Base-by-base conservation (phyloP, 2,329 filamentous ascomycete species). In the Alternaria angustiovoidea region DNA sequence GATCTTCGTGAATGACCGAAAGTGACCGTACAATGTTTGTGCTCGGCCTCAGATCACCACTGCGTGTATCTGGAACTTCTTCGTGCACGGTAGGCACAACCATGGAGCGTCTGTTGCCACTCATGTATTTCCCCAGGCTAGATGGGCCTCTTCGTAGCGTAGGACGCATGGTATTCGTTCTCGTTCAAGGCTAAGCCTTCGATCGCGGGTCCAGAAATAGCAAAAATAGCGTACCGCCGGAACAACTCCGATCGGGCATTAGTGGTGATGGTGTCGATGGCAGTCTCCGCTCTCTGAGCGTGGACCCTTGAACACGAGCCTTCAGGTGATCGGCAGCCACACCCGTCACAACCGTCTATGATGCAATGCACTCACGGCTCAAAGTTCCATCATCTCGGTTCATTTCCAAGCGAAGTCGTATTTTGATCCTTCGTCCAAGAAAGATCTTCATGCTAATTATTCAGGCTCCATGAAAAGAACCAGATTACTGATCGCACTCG, bases 321-420 rank as follows among this genome's bases (percentile, higher is more conserved):
- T 24, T 7, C 18, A 49, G 20, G 32, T 36, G 46, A 49, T 49
- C 46, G 32, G 46, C 46, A 49, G 46, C 46, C 46, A 49, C 46
- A 49, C 20, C 32, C 46, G 46, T 18, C 32, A 49, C 46, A 49
- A 24, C 46, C 46, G 30, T 49, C 46, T 34, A 49, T 49, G 32
- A 49, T 49, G 46, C 20, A 36, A 49, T 36, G 22, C 32, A 34
- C n/a, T 18, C 46, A 49, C 20, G 32, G 30, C 32, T 26, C 32
- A n/a, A 38, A 20, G 2, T 38, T 36, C 32, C 46, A 34, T 6
- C 20, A 18, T 16, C 20, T 49, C 32, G 46, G 46, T 38, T 38
- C 46, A 49, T 26, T 24, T n/a, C 20, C 20, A 34, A 48, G 46
- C 46, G 30, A 48, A 3, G 14, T 49, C 46, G 46, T 38, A 49